phyloP scores from a whole-genome alignment of 225 moss, liverwort and hornwort species.

The Pleurozium schreberi region DNA sequence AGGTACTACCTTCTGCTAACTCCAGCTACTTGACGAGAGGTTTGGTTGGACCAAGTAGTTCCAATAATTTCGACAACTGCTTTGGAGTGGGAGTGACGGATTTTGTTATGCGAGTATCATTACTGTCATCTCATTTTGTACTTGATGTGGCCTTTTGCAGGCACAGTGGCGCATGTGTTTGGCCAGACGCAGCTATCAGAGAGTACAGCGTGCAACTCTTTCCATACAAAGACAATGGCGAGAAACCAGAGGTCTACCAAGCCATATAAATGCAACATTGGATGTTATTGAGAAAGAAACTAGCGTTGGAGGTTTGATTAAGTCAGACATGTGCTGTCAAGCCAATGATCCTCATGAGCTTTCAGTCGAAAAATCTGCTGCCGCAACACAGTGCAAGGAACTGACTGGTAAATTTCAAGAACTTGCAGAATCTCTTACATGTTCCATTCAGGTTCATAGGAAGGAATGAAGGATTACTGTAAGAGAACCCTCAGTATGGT shows the following conservation, averaged over 20 bases:
- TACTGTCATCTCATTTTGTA: neutral
- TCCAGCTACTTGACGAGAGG: neutral
- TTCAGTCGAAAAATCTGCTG: neutral
- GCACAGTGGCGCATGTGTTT: constrained; percentile 35
- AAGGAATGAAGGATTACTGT: neutral
- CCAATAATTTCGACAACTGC: neutral
- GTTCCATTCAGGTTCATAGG: neutral
- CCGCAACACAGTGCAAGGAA: neutral
- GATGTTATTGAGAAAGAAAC: neutral
- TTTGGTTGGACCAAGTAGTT: neutral
- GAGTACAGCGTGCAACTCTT: constrained; percentile 2
- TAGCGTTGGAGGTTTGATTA: neutral
- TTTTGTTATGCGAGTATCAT: neutral
- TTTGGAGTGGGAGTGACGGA: neutral
- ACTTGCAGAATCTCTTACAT: neutral
- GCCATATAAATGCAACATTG: neutral
- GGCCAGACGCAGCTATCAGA: constrained; percentile 7
- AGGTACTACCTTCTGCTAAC: neutral
- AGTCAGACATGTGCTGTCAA: neutral
- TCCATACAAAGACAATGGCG: constrained; percentile 17
- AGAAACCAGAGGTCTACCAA: neutral
- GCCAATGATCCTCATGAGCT: neutral
- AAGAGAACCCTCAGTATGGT: neutral
- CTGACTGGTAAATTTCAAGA: neutral
- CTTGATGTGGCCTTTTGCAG: neutral